Evolutionary conservation across 148 eudicot species (phyloP).

Genomic region (Rhododendron ovatum): DNA sequence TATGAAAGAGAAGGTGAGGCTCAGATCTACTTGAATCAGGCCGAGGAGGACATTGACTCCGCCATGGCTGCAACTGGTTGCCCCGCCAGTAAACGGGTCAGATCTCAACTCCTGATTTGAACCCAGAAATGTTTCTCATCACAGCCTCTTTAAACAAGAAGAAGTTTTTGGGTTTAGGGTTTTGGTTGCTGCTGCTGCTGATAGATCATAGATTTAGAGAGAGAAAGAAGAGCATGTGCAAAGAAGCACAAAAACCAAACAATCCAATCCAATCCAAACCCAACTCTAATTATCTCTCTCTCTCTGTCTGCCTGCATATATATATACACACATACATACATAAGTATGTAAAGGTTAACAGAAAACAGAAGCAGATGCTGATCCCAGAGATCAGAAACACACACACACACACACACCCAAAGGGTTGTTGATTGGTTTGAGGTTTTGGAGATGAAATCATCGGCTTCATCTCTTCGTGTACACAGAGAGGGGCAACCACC

Average conservation of each 20-base stretch:
- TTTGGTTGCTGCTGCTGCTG: not conserved
- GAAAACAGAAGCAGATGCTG: not conserved
- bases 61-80: conserved; percentile 4
- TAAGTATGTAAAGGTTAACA: not conserved
- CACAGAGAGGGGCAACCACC: conserved; percentile 6
- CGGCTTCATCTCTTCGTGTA: not conserved
- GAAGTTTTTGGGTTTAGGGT: not conserved
- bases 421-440: not conserved
- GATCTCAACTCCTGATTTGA: not conserved
- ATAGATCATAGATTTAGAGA: not conserved
- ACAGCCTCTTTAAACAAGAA: not conserved
- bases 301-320: not conserved
- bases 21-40: conserved; percentile 1
- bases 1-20: not conserved
- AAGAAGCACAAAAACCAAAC: not conserved
- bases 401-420: conserved; percentile 1
- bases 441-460: not conserved
- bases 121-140: not conserved
- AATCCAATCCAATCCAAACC: not conserved
- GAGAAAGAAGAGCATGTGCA: not conserved
- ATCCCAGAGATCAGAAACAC: not conserved
- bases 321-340: not conserved
- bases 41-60: not conserved
- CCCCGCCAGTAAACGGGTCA: not conserved
- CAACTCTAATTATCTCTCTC: not conserved